A percentile compares a stretch with the other conserved stretches of the same genome.
Conservation (phyloP, 1,284 basidiomycete genomes). For the Schizophyllum amplum region DNA sequence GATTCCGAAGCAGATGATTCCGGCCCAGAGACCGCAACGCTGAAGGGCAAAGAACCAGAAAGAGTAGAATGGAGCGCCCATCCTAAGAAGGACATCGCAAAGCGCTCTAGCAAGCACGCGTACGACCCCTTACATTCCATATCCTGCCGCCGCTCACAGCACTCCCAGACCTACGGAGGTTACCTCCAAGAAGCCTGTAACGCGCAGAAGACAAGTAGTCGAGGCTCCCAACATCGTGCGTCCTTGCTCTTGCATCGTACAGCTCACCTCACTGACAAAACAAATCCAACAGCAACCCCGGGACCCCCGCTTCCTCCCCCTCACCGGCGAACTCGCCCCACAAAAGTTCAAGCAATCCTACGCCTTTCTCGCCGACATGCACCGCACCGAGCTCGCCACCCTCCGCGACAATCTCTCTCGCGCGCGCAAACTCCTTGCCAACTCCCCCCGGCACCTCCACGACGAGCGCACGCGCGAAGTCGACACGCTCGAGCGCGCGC, state of each 20-base stretch:
- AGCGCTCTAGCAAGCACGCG: conserved; percentile 85
- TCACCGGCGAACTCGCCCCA: conserved; percentile 65
- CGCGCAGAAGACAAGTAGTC: conserved; percentile 69
- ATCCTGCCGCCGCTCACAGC: not conserved
- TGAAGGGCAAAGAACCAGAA: too few relatives aligned
- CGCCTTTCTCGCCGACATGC: conserved; percentile 68
- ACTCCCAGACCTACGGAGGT: conserved; percentile 67
- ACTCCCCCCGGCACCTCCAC: conserved; percentile 55
- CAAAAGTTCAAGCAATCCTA: conserved; percentile 73
- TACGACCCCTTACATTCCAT: conserved; percentile 33
- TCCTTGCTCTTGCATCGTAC: not conserved
- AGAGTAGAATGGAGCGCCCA: conserved; percentile 31
- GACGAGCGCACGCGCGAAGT: conserved; percentile 66
- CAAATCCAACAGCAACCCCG: conserved; percentile 51
- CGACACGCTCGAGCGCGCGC: conserved; percentile 63
- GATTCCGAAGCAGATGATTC: conserved; percentile 19
- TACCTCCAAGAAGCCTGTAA: conserved; percentile 83
- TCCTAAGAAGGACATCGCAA: conserved; percentile 38
- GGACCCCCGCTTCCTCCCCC: conserved; percentile 85
- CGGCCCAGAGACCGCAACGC: conserved; percentile 16
- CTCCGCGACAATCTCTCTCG: conserved; percentile 62
- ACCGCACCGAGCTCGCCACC: conserved; percentile 57
- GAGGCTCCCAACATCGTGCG: conserved; percentile 63
- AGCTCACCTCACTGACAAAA: not conserved
- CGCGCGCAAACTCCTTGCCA: conserved; percentile 59